Conservation (phyloP, 2,329 filamentous ascomycete species). For the Nothomitra cinnamomea region DNA sequence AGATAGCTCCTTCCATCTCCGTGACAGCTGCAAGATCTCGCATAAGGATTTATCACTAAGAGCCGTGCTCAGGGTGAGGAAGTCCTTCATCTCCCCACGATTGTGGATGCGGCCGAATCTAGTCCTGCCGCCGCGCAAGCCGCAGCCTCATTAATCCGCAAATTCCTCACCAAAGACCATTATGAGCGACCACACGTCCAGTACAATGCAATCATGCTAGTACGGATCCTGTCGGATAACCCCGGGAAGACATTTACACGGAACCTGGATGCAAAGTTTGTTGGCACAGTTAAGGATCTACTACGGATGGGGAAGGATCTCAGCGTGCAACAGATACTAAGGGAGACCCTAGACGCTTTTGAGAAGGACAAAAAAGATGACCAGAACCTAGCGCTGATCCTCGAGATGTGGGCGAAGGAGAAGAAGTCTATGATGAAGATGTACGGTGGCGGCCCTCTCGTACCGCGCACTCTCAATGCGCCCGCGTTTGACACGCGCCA, state of each 20-base stretch:
- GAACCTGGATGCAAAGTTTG: conserved; percentile 74
- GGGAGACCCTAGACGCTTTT: conserved; percentile 71
- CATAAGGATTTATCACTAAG: neutral
- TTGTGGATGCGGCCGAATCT: conserved; percentile 89
- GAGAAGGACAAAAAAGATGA: conserved; percentile 57
- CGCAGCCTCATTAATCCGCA: conserved; percentile 64
- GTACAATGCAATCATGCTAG: conserved; percentile 92
- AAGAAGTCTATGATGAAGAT: conserved; percentile 47
- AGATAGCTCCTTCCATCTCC: neutral
- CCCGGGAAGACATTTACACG: conserved; percentile 82
- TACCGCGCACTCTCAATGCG: conserved; percentile 25
- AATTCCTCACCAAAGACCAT: conserved; percentile 62
- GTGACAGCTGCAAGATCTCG: neutral
- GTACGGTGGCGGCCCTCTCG: conserved; percentile 21
- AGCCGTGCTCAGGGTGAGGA: conserved; percentile 50
- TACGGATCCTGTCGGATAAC: conserved; percentile 83
- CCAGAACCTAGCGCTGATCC: conserved; percentile 50
- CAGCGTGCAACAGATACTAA: conserved; percentile 67
- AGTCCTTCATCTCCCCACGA: conserved; percentile 77
- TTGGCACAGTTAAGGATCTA: conserved; percentile 56
- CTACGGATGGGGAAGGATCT: conserved; percentile 54
- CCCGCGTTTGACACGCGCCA: conserved; percentile 20
- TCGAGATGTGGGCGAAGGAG: conserved; percentile 81
- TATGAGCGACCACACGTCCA: conserved; percentile 50
- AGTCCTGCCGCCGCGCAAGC: conserved; percentile 72